Evolutionary conservation across 768 basidiomycete genomes (phyloP).

Genomic region (Boletellus sp.): DNA sequence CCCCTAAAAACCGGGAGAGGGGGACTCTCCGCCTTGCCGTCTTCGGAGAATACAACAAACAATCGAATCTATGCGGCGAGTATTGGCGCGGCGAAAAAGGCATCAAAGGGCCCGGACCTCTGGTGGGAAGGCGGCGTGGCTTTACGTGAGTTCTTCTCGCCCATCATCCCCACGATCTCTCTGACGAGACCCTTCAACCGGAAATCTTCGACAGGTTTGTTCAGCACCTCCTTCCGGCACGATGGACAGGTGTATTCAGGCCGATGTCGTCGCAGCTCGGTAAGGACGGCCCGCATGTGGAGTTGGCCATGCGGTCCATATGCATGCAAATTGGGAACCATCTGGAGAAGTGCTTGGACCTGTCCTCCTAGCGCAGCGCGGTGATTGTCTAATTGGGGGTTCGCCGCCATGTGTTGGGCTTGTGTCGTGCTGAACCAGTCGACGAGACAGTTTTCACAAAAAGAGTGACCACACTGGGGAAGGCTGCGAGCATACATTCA

Average conservation of each 20-base stretch:
- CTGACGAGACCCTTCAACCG: slow-evolving; percentile 55
- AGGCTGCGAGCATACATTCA: slow-evolving; percentile 39
- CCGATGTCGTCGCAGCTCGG: slow-evolving; percentile 26
- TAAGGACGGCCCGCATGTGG: slow-evolving; percentile 18
- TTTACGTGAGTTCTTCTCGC: slow-evolving; percentile 42
- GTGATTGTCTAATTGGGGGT: slow-evolving; percentile 44
- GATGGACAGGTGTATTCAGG: slow-evolving; percentile 67
- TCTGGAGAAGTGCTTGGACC: slow-evolving; percentile 16
- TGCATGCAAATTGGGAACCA: slow-evolving; percentile 20
- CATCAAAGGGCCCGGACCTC: slow-evolving; percentile 40
- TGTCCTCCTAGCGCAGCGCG: slow-evolving; percentile 19
- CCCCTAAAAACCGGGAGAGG: too few relatives aligned
- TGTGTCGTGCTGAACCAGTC: slow-evolving; percentile 51
- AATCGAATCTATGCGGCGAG: neutral
- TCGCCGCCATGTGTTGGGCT: slow-evolving; percentile 42
- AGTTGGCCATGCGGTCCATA: slow-evolving; percentile 14
- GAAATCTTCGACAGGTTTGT: slow-evolving; percentile 57
- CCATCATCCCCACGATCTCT: slow-evolving; percentile 45
- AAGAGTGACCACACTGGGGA: slow-evolving; percentile 65
- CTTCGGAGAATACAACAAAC: too few relatives aligned
- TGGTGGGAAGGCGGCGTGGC: neutral
- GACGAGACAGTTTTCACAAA: slow-evolving; percentile 58
- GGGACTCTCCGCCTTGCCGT: too few relatives aligned
- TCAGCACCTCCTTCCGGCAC: slow-evolving; percentile 50
- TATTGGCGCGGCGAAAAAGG: slow-evolving; percentile 37